Base-by-base conservation (phyloP, 345 rosid genomes). In the Garcia nutans region DNA sequence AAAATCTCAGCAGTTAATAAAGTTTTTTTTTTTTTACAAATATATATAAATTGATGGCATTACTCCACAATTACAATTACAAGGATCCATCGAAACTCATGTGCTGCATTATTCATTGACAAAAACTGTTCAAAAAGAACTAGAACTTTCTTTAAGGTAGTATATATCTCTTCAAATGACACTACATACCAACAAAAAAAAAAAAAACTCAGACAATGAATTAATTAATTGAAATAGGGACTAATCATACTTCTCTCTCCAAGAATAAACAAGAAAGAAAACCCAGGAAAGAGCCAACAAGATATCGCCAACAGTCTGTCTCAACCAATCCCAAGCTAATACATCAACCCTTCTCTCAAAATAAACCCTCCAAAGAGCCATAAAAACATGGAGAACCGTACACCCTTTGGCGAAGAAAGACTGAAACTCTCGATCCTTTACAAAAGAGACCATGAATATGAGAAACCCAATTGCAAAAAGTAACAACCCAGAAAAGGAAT, bases 221-320 rank as follows among this genome's bases (percentile, higher is more conserved):
- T 33, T 33, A 71, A 37, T 37, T 37, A 37, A 37, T 37, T 37
- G 41, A 41, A 65, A 22, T 37, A 41, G 22, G 23, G 23, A 56
- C 2, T 83, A 93, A 86, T 93, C 98, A 77, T 96, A 93, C 88
- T 89, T 93, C 81, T 93, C 99, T 71, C 95, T 89, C 97, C 99
- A 91, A 42, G 95, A 86, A 80, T 83, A 93, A 65, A 91, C 96
- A 65, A 93, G 89, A 64, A 89, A 92, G 80, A 92, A 87, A 58
- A 91, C 81, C 98, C 98, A 92, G 19, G 98, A 96, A 19, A 88
- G 80, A 26, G 90, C 95, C 70, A 96, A 78, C 23, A 86, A 85
- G 41, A 92, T 78, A 76, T 91, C 94, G 2, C 97, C 97, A 71
- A 87, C 86, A 16, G 88, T 92, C 82, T 87, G 92, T 74, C 87